A percentile compares a stretch with the other conserved stretches of the same genome.
These are phyloP conservation scores for Colletotrichum lini DNA, from an alignment of 2,329 filamentous ascomycete genomes.

Conservation along the genomic window DNA sequence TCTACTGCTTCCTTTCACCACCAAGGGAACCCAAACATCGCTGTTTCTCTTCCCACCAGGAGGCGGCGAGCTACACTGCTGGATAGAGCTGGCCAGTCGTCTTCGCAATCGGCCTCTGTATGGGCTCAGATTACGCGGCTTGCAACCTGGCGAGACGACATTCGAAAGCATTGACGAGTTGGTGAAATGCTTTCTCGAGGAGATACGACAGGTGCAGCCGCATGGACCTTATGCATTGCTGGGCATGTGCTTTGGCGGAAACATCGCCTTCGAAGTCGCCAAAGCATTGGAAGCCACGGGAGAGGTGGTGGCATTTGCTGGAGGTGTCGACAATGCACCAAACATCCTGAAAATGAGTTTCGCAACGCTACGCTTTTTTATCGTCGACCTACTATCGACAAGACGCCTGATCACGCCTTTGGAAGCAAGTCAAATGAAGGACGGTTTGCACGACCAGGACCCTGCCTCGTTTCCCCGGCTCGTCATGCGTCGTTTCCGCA, in stretches of 20 bases:
- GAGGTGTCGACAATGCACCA: slow-evolving; percentile 28
- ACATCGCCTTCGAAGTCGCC: slow-evolving; percentile 13
- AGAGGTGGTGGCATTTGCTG: slow-evolving; percentile 16
- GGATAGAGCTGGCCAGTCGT: slow-evolving; percentile 10
- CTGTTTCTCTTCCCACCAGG: slow-evolving; percentile 20
- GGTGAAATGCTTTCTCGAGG: slow-evolving; percentile 5
- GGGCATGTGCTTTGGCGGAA: slow-evolving; percentile 27
- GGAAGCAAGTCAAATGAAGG: neutral
- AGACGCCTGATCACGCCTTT: slow-evolving; percentile 7
- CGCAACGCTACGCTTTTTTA: slow-evolving; percentile 24
- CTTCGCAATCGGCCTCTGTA: slow-evolving; percentile 11
- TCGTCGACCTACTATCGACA: slow-evolving; percentile 19
- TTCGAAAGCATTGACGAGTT: slow-evolving; percentile 11
- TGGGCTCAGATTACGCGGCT: slow-evolving; percentile 13
- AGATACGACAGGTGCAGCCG: slow-evolving; percentile 12
- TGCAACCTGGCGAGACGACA: slow-evolving; percentile 16
- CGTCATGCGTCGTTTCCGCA: slow-evolving; percentile 20
- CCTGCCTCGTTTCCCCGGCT: slow-evolving; percentile 5
- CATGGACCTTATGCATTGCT: slow-evolving; percentile 7
- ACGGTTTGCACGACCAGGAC: neutral
- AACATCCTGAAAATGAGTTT: slow-evolving; percentile 29
- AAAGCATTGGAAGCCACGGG: slow-evolving; percentile 13
- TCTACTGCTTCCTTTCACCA: slow-evolving; percentile 12
- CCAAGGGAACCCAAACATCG: slow-evolving; percentile 3
- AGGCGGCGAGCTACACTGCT: slow-evolving; percentile 18